phyloP scores from a whole-genome alignment of 2,329 filamentous ascomycete species.

The Alternaria rosae region DNA sequence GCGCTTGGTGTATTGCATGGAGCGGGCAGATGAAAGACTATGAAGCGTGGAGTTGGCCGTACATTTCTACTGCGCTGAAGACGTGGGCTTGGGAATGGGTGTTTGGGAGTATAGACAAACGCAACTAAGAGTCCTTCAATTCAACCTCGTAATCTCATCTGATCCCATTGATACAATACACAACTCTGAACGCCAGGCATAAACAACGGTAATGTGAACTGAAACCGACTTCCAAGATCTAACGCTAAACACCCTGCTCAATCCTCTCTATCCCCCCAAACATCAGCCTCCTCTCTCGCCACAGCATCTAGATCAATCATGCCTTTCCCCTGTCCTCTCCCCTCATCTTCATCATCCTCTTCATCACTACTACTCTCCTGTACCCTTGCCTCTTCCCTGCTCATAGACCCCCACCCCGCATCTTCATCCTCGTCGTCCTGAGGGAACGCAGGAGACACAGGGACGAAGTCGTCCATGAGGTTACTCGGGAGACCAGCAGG shows the following conservation, averaged over 20 bases:
- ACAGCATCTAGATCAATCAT: constrained; percentile 46
- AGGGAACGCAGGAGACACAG: constrained; percentile 30
- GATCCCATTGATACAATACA: background rate
- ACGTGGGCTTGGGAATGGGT: constrained; percentile 2
- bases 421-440: constrained; percentile 36
- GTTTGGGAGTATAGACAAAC: constrained; percentile 11
- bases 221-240: accelerated
- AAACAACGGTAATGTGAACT: accelerated
- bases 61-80: background rate
- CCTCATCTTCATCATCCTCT: constrained; percentile 26
- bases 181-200: background rate
- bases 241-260: background rate
- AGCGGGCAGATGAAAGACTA: background rate
- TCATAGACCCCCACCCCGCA: constrained; percentile 46
- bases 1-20: constrained; percentile 4
- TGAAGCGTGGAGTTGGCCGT: constrained; percentile 3
- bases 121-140: background rate
- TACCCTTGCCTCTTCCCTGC: constrained; percentile 32
- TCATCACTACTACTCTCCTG: constrained; percentile 19
- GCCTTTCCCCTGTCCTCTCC: constrained; percentile 18
- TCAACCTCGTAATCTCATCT: background rate
- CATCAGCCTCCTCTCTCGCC: constrained; percentile 46
- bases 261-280: constrained; percentile 46
- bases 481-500: constrained; percentile 41
- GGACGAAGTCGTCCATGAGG: constrained; percentile 47